Percentiles rank a stretch among this genome's conserved stretches.
Conservation (phyloP, 345 rosid genomes). For the Acer negundo region DNA sequence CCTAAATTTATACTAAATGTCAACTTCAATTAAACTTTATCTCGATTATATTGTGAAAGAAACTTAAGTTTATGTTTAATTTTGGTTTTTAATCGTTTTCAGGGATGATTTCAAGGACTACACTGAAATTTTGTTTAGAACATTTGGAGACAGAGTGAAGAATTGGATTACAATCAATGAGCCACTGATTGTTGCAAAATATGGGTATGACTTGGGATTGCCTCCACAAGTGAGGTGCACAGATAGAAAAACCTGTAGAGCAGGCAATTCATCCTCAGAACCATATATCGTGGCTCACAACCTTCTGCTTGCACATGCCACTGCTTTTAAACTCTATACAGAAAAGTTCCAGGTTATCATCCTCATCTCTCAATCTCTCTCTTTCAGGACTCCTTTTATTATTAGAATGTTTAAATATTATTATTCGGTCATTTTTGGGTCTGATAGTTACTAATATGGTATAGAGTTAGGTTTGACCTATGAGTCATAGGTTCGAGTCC, state of each 20-base stretch:
- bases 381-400: not conserved
- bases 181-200: constrained; percentile 31
- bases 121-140: constrained; percentile 36
- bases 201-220: constrained; percentile 26
- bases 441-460: too few species aligned
- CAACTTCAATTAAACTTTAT: not conserved
- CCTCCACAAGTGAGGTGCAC: constrained; percentile 41
- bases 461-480: too few species aligned
- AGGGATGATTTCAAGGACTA: constrained; percentile 53
- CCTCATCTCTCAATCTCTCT: too few species aligned
- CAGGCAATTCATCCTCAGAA: constrained; percentile 43
- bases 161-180: constrained; percentile 51
- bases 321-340: constrained; percentile 42
- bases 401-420: too few species aligned
- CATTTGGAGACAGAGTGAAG: constrained; percentile 52
- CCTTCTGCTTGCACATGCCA: not conserved
- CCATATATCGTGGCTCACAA: constrained; percentile 41
- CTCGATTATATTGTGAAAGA: not conserved
- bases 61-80: not conserved
- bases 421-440: too few species aligned
- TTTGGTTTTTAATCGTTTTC: not conserved
- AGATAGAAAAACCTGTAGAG: constrained; percentile 1
- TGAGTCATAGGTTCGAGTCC: too few species aligned
- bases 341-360: constrained; percentile 33
- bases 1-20: not conserved